Evolutionary conservation across 257 asterid genomes (phyloP).

Genomic region (Capsicum baccatum): DNA sequence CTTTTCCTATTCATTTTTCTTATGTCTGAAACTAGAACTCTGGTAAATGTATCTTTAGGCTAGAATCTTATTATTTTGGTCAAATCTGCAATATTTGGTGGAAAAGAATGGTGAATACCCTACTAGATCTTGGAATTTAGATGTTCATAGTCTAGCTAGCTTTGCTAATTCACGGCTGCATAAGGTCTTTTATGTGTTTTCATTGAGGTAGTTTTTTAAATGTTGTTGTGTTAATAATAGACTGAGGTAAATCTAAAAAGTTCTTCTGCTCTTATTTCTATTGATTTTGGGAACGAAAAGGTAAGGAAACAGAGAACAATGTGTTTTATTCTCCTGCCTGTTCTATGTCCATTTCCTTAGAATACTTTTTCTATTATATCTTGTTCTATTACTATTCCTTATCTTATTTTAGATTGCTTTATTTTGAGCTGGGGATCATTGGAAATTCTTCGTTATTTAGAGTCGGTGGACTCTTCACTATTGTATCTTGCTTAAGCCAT

Average conservation of each 20-base stretch:
- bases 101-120: background rate
- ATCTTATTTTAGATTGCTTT: too few relatives aligned
- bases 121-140: background rate
- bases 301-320: background rate
- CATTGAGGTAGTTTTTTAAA: background rate
- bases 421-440: too few relatives aligned
- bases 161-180: conserved; percentile 2
- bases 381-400: too few relatives aligned
- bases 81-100: background rate
- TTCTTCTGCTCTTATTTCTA: background rate
- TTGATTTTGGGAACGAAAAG: background rate
- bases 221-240: background rate
- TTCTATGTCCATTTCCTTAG: background rate
- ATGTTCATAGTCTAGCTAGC: background rate
- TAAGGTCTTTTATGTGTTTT: conserved; percentile 5
- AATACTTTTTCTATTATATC: too few relatives aligned
- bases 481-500: too few relatives aligned
- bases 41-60: background rate
- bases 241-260: background rate
- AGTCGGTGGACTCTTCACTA: too few relatives aligned
- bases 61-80: conserved; percentile 17
- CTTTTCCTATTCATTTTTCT: background rate
- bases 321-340: conserved; percentile 2
- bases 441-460: too few relatives aligned
- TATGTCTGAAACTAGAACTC: conserved; percentile 10